A percentile compares a stretch with the other conserved stretches of the same genome.
Evolutionary conservation across 2,329 filamentous ascomycete species (phyloP).

Genomic region (Alternaria solani): DNA sequence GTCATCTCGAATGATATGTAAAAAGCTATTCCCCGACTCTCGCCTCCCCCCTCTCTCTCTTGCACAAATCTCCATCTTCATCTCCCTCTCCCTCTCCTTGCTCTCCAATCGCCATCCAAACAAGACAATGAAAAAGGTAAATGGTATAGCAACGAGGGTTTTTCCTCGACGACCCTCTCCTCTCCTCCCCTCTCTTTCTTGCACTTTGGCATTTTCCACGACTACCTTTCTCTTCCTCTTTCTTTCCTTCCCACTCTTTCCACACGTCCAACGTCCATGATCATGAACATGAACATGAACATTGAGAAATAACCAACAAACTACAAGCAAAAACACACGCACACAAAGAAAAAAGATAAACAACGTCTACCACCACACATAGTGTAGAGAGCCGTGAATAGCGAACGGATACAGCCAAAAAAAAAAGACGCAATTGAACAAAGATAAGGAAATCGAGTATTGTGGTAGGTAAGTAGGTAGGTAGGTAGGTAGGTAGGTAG

Average conservation of each 20-base stretch:
- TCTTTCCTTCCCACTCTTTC: background rate
- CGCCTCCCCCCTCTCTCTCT: too few species aligned
- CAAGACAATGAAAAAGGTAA: background rate
- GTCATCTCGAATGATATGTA: conserved; percentile 2
- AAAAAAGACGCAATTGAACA: too few species aligned
- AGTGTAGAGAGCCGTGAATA: background rate
- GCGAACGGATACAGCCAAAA: background rate
- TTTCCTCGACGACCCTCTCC: background rate
- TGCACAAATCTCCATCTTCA: background rate
- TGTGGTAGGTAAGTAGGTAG: too few species aligned
- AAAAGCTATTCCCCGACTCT: background rate
- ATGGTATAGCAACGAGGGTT: background rate
- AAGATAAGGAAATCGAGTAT: background rate
- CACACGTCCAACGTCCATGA: too few species aligned
- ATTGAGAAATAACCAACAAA: too few species aligned
- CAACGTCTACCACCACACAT: background rate
- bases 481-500: too few species aligned
- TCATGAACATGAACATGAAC: too few species aligned
- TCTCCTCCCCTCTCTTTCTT: background rate
- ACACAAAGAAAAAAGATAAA: background rate
- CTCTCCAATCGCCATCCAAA: background rate
- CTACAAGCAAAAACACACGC: too few species aligned
- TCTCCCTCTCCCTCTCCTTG: background rate
- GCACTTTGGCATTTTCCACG: background rate
- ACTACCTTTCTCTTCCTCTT: background rate